phyloP scores from a whole-genome alignment of 164 flowering plant genomes.

The Paratinospora sagittata region DNA sequence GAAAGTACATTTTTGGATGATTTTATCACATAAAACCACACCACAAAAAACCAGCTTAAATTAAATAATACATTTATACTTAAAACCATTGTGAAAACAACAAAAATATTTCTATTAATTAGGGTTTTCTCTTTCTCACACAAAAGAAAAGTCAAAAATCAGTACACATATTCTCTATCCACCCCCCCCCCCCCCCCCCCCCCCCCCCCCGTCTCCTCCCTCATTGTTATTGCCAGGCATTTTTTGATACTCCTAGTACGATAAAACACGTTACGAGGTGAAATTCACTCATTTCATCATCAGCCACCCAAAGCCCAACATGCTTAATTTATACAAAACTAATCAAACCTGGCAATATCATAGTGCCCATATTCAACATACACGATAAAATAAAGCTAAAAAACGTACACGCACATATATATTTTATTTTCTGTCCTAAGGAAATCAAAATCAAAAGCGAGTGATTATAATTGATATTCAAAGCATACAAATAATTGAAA shows the following conservation, averaged over 20 bases:
- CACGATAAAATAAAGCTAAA: neutral
- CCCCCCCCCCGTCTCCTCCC: too few relatives aligned
- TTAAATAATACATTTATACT: neutral
- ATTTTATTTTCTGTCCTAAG: neutral
- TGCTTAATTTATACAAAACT: neutral
- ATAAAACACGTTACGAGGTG: too few relatives aligned
- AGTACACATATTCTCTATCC: too few relatives aligned
- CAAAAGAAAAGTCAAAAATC: neutral
- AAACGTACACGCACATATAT: too few relatives aligned
- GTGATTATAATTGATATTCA: neutral
- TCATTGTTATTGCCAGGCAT: too few relatives aligned
- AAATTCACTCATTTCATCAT: neutral
- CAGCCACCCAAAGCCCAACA: neutral
- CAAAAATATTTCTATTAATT: neutral
- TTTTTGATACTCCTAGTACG: too few relatives aligned
- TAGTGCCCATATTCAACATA: too few relatives aligned
- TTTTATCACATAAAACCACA: neutral
- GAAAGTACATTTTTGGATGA: neutral
- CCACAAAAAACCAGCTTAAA: neutral
- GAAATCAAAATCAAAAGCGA: conserved; percentile 2
- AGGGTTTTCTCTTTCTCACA: neutral
- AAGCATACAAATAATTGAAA: neutral
- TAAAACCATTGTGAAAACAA: neutral
- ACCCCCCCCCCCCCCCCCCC: too few relatives aligned
- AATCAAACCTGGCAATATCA: too few relatives aligned